Conservation (phyloP, 306 rosid species). For the Quercus agrifolia region DNA sequence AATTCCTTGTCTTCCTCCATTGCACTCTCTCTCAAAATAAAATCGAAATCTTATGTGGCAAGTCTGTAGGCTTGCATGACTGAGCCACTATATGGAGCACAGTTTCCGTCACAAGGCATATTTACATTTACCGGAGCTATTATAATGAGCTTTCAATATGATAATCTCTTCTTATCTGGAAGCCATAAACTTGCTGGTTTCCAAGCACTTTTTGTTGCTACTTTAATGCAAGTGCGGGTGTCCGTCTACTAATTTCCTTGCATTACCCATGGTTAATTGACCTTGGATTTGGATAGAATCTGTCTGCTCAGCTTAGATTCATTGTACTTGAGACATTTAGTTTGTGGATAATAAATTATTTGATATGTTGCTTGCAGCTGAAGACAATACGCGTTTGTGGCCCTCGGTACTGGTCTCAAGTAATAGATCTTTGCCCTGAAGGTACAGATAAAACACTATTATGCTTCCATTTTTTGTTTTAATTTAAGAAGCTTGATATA, state of each 20-base stretch:
- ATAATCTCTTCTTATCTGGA: too few species aligned
- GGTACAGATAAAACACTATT: conserved; percentile 43
- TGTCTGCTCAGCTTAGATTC: background rate
- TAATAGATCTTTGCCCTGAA: conserved; percentile 72
- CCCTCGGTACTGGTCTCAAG: conserved; percentile 96
- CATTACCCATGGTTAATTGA: conserved; percentile 13
- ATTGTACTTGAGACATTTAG: conserved; percentile 16
- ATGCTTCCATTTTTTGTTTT: conserved; percentile 14
- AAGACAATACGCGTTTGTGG: conserved; percentile 82
- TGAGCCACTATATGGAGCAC: background rate
- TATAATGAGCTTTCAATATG: background rate
- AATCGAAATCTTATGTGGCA: background rate
- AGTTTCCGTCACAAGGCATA: background rate
- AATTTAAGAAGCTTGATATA: conserved; percentile 8
- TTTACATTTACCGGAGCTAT: background rate
- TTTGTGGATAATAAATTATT: conserved; percentile 20
- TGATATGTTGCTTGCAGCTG: conserved; percentile 54
- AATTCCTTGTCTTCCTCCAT: background rate
- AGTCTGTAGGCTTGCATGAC: background rate
- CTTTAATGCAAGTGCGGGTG: too few species aligned
- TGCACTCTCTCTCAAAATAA: background rate
- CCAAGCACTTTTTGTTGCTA: too few species aligned
- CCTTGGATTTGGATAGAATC: conserved; percentile 23
- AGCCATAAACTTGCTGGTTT: too few species aligned
- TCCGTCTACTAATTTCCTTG: background rate